These are phyloP conservation scores for Kuraishia ogatae DNA, from an alignment of 805 yeast genomes.

Conservation along the genomic window DNA sequence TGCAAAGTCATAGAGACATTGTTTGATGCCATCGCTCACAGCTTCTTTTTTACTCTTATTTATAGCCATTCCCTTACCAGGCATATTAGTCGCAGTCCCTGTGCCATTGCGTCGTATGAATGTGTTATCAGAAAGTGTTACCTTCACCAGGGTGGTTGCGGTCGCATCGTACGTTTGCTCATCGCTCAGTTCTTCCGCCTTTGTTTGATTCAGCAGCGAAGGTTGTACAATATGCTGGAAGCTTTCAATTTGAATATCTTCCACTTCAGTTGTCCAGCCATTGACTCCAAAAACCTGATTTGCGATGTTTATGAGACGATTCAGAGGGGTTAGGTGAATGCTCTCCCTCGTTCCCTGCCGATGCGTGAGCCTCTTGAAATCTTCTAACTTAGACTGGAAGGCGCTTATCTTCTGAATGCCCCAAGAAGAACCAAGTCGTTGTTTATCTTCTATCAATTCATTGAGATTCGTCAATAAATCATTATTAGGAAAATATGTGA, in stretches of 20 bases:
- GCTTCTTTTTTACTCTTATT: constrained; percentile 39
- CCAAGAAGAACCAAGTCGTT: constrained; percentile 2
- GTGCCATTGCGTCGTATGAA: constrained; percentile 26
- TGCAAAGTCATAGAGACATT: constrained; percentile 30
- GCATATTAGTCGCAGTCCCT: constrained; percentile 26
- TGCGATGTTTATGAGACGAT: constrained; percentile 25
- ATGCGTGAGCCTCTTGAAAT: background rate
- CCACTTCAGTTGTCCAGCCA: constrained; percentile 39
- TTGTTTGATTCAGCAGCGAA: background rate
- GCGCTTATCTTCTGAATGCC: constrained; percentile 1
- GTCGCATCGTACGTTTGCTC: constrained; percentile 11
- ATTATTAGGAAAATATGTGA: background rate
- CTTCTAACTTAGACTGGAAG: background rate
- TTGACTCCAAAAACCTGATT: constrained; percentile 42
- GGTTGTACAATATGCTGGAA: constrained; percentile 3
- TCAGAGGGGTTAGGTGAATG: constrained; percentile 7
- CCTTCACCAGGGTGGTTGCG: constrained; percentile 22
- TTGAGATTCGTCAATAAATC: background rate
- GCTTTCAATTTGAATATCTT: constrained; percentile 10
- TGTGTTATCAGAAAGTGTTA: constrained; percentile 37
- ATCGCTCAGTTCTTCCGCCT: constrained; percentile 8
- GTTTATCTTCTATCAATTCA: background rate
- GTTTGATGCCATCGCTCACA: constrained; percentile 33
- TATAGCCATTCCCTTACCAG: constrained; percentile 24
- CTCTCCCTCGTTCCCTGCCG: background rate